Conservation (phyloP, 2,329 filamentous ascomycete genomes). For the Fusarium sororula region DNA sequence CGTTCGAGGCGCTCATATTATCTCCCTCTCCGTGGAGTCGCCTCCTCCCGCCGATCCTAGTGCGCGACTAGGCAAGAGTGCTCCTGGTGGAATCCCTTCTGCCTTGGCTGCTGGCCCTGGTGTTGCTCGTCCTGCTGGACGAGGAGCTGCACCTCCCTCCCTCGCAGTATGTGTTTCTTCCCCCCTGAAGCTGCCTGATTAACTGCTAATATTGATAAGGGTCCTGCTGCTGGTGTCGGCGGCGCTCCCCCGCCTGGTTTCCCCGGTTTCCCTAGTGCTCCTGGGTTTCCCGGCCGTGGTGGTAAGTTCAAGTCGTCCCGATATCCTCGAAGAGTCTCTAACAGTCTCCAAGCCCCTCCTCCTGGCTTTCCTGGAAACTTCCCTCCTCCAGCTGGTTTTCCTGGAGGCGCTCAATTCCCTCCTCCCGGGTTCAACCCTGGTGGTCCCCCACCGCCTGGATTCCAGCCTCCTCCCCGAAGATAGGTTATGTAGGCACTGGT, state of each 20-base stretch:
- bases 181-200: not conserved
- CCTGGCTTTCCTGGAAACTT: conserved; percentile 55
- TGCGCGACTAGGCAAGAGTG: conserved; percentile 82
- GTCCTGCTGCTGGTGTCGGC: conserved; percentile 88
- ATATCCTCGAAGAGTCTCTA: conserved; percentile 38
- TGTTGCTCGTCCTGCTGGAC: conserved; percentile 88
- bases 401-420: conserved; percentile 54
- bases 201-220: conserved; percentile 51
- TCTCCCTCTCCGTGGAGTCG: conserved; percentile 94
- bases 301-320: conserved; percentile 54
- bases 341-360: conserved; percentile 52
- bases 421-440: conserved; percentile 62
- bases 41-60: conserved; percentile 94
- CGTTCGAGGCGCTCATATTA: conserved; percentile 91
- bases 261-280: conserved; percentile 62
- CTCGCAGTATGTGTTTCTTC: conserved; percentile 68
- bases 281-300: conserved; percentile 57
- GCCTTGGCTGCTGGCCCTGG: conserved; percentile 85
- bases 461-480: conserved; percentile 76
- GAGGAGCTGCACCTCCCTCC: conserved; percentile 77
- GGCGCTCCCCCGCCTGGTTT: conserved; percentile 70
- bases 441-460: conserved; percentile 71
- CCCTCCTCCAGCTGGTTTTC: conserved; percentile 57
- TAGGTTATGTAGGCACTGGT: conserved; percentile 49
- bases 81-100: conserved; percentile 73